Percentiles rank a stretch among this genome's conserved stretches.
phyloP scores from a whole-genome alignment of 768 basidiomycete genomes.

The Leucosporidium creatinivorum region DNA sequence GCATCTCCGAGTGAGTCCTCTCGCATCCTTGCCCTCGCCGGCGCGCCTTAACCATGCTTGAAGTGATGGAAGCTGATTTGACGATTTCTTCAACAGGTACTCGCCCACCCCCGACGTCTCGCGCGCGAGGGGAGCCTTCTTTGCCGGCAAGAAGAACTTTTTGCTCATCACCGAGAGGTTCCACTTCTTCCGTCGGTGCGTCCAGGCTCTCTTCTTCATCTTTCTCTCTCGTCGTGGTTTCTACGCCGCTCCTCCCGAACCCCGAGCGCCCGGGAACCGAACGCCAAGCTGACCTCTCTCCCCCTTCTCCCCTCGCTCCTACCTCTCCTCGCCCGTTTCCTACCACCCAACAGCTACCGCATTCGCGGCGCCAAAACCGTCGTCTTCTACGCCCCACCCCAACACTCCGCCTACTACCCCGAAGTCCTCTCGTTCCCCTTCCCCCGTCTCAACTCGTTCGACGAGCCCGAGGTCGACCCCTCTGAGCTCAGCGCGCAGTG shows the following conservation, averaged over 20 bases:
- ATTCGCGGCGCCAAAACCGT: slow-evolving; percentile 86
- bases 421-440: slow-evolving; percentile 87
- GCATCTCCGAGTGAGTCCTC: slow-evolving; percentile 74
- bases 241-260: not conserved
- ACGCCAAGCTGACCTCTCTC: not conserved
- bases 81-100: slow-evolving; percentile 69
- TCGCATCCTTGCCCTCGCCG: too few relatives aligned
- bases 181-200: slow-evolving; percentile 85
- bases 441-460: slow-evolving; percentile 34
- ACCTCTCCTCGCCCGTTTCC: not conserved
- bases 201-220: not conserved
- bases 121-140: slow-evolving; percentile 85
- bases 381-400: slow-evolving; percentile 86
- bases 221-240: slow-evolving; percentile 1
- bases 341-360: slow-evolving; percentile 58
- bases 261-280: not conserved
- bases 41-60: too few relatives aligned
- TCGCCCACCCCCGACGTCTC: slow-evolving; percentile 90
- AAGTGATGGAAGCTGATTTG: too few relatives aligned
- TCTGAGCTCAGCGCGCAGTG: slow-evolving; percentile 75
- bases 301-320: not conserved
- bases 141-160: slow-evolving; percentile 75
- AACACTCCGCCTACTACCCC: slow-evolving; percentile 83
- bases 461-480: slow-evolving; percentile 63
- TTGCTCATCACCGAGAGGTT: slow-evolving; percentile 92